Conservation (phyloP, 148 eudicot species). For the Diospyros lotus region DNA sequence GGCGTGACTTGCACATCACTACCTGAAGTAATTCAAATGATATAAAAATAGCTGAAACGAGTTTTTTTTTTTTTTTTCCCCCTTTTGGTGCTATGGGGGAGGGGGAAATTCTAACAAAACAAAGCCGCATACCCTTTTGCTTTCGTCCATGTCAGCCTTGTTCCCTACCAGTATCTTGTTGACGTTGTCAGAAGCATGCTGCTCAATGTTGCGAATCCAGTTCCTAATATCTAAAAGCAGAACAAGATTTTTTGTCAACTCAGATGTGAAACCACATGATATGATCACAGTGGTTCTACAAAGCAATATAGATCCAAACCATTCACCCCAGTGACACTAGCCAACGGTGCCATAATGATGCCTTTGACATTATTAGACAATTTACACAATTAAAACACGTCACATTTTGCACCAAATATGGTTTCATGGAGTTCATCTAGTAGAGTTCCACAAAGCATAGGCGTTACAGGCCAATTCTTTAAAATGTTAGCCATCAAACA, state of each 20-base stretch:
- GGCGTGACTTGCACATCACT: neutral
- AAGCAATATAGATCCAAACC: neutral
- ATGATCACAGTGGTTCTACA: neutral
- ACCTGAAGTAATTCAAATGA: neutral
- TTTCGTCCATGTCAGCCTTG: conserved; percentile 47
- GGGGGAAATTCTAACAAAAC: neutral
- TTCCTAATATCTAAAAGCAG: conserved; percentile 44
- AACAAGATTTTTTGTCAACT: neutral
- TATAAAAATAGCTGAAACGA: neutral
- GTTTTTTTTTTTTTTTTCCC: too few relatives aligned
- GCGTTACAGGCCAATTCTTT: too few relatives aligned
- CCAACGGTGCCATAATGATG: too few relatives aligned
- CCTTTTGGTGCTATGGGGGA: too few relatives aligned
- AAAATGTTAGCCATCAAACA: neutral
- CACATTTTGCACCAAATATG: neutral
- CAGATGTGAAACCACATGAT: neutral
- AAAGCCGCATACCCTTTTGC: conserved; percentile 51
- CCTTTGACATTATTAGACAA: too few relatives aligned
- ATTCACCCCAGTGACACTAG: neutral
- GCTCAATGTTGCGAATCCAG: conserved; percentile 41
- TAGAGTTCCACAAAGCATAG: neutral
- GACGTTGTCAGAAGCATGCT: conserved; percentile 45
- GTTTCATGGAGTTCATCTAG: neutral
- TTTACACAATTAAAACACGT: neutral
- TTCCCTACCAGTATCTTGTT: conserved; percentile 40